Base-by-base conservation (phyloP, 1,139 yeast genomes). In the Blastobotrys serpentis region DNA sequence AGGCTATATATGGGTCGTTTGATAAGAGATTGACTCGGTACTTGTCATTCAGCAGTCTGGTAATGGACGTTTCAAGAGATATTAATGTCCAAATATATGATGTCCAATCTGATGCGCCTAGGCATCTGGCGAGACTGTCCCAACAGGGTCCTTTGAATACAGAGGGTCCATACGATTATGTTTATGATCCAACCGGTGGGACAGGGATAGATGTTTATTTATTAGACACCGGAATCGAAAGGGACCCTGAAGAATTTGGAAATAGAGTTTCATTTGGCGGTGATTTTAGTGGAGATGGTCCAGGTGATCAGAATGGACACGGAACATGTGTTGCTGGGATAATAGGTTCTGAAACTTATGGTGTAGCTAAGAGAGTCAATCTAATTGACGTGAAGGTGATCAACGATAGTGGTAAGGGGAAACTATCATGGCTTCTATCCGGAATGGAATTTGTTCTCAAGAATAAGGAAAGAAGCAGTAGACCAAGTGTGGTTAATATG, bases 321-420 rank as follows among this genome's bases (percentile, higher is more conserved):
- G 82, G 86, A 1, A 86, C 96, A 0, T 95, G 86, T 66, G 95
- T 88, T 2, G 95, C 96, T 0, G 96, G 97, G 0, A 66, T 88
- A n/a, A 76, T 87, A 37, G 96, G 94, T 0, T 86, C 96, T 0
- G 67, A 64, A 33, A 78, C 83, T 0, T 88, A 73, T 64, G 96
- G 97, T 0, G 95, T 86, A 0, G 86, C 96, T 8, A 89, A 89
- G 60, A 67, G 75, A 17, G 82, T 76, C 8, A 72, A 71, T 11
- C 63, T 89, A 2, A 71, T 85, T 7, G 92, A 83, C 39, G 80
- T 89, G 11, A 88, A 87, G 59, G 87, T 87, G 0, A 70, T 88
- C 42, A 79, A 82, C 54, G 62, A 65, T 10, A 60, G 64, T 39
- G 97, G 96, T 0, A 75, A 78, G 26, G 95, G 96, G 0, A 73